phyloP scores from a whole-genome alignment of 176 grass and related monocot genomes.

The Tillandsia leiboldiana region DNA sequence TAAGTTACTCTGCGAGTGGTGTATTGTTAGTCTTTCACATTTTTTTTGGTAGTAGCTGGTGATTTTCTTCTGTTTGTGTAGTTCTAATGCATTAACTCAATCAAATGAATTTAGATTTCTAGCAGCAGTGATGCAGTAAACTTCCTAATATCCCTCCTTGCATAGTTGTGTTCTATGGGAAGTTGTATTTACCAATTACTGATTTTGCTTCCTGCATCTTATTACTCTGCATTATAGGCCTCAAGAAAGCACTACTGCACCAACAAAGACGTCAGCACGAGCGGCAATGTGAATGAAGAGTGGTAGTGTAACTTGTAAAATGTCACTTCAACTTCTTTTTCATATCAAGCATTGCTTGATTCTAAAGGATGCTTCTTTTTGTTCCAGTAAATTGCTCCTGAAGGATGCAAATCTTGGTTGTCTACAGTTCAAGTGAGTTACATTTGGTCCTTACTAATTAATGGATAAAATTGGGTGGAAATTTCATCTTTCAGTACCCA shows the following conservation, averaged over 20 bases:
- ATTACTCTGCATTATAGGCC: slow-evolving; percentile 36
- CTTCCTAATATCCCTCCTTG: too few species aligned
- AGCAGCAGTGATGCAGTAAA: too few species aligned
- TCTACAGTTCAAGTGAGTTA: slow-evolving; percentile 77
- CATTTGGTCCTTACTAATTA: slow-evolving; percentile 1
- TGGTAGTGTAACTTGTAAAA: slow-evolving; percentile 40
- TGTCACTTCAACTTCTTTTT: slow-evolving; percentile 6
- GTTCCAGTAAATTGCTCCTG: slow-evolving; percentile 58
- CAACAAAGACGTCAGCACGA: slow-evolving; percentile 50
- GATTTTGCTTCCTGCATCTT: slow-evolving; percentile 2
- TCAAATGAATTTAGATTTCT: too few species aligned
- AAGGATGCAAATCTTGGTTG: slow-evolving; percentile 61
- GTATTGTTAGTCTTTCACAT: too few species aligned
- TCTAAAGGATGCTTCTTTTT: slow-evolving; percentile 3
- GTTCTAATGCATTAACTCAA: too few species aligned
- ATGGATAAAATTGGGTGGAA: background rate
- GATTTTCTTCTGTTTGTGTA: too few species aligned
- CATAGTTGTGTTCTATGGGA: background rate
- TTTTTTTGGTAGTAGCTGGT: too few species aligned
- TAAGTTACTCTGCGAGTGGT: too few species aligned
- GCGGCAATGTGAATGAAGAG: slow-evolving; percentile 53
- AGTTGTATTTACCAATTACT: background rate
- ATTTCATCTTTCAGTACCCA: background rate
- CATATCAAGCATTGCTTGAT: slow-evolving; percentile 3
- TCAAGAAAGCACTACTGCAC: slow-evolving; percentile 91